A percentile compares a stretch with the other conserved stretches of the same genome.
Evolutionary conservation across 176 grass and related monocot genomes (phyloP).

Genomic region (Bothriochloa decipiens): DNA sequence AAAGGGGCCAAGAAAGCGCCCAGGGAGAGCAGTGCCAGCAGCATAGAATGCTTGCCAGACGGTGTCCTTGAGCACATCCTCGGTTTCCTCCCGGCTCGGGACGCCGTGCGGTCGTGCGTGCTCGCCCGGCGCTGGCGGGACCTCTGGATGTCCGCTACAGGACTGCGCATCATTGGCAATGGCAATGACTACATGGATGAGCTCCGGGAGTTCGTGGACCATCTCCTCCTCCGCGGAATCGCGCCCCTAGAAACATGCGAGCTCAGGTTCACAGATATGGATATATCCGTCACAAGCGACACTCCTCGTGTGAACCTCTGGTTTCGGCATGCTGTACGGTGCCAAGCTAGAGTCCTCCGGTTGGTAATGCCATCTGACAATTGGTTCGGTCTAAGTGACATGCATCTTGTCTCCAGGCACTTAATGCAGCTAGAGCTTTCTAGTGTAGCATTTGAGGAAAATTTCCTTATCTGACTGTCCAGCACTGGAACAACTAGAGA

Average conservation of each 20-base stretch:
- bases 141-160: not conserved
- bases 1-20: too few species aligned
- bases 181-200: not conserved
- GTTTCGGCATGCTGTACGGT: constrained; percentile 7
- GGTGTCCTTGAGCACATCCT: not conserved
- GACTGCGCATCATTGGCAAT: not conserved
- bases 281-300: not conserved
- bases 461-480: constrained; percentile 30
- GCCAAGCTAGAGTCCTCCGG: not conserved
- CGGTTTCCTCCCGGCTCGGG: not conserved
- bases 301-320: not conserved
- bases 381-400: not conserved
- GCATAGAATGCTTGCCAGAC: not conserved
- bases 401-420: constrained; percentile 25
- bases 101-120: constrained; percentile 10
- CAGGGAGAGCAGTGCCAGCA: not conserved
- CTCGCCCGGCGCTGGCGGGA: not conserved
- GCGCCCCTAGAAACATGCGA: not conserved
- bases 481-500: not conserved
- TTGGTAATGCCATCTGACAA: rapidly evolving
- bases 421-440: constrained; percentile 3
- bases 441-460: not conserved
- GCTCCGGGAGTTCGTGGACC: not conserved
- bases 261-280: not conserved
- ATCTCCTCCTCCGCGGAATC: not conserved